These are phyloP conservation scores for Pseudohyphozyma bogoriensis DNA, from an alignment of 768 basidiomycete genomes.

Conservation along the genomic window DNA sequence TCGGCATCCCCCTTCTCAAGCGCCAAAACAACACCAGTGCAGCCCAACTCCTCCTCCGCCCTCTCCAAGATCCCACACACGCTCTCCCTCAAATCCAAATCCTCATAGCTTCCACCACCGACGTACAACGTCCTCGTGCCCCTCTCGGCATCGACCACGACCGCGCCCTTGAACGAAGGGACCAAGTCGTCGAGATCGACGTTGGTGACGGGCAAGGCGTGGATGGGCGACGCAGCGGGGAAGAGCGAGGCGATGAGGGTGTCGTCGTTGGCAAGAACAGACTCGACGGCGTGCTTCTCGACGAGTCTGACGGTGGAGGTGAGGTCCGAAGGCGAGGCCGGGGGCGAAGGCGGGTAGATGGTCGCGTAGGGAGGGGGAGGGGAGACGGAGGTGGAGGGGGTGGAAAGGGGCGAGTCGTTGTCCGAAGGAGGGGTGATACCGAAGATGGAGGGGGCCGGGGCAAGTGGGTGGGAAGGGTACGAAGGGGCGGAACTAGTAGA, in stretches of 20 bases:
- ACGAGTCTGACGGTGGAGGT: background rate
- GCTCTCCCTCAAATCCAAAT: slow-evolving; percentile 40
- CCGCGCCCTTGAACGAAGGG: slow-evolving; percentile 13
- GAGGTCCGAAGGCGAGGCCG: background rate
- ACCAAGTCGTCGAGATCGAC: slow-evolving; percentile 20
- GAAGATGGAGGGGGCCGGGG: slow-evolving; percentile 15
- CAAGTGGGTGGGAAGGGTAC: slow-evolving; percentile 8
- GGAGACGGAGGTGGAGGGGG: background rate
- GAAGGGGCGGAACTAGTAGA: slow-evolving; percentile 12
- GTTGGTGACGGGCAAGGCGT: slow-evolving; percentile 10
- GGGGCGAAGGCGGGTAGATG: slow-evolving; percentile 3
- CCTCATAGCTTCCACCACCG: slow-evolving; percentile 53
- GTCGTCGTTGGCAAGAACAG: background rate
- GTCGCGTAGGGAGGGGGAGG: background rate
- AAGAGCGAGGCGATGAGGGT: slow-evolving; percentile 21
- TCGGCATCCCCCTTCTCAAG: slow-evolving; percentile 61
- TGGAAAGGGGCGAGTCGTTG: background rate
- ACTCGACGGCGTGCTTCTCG: background rate
- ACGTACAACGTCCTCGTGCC: slow-evolving; percentile 56
- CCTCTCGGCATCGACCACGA: slow-evolving; percentile 17
- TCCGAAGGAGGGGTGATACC: slow-evolving; percentile 7
- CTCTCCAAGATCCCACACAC: slow-evolving; percentile 78
- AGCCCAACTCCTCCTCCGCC: slow-evolving; percentile 70
- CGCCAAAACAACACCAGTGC: slow-evolving; percentile 66
- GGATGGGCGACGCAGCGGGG: slow-evolving; percentile 13